Conservation (phyloP, 1,284 basidiomycete species). For the Leccinum solheimii region DNA sequence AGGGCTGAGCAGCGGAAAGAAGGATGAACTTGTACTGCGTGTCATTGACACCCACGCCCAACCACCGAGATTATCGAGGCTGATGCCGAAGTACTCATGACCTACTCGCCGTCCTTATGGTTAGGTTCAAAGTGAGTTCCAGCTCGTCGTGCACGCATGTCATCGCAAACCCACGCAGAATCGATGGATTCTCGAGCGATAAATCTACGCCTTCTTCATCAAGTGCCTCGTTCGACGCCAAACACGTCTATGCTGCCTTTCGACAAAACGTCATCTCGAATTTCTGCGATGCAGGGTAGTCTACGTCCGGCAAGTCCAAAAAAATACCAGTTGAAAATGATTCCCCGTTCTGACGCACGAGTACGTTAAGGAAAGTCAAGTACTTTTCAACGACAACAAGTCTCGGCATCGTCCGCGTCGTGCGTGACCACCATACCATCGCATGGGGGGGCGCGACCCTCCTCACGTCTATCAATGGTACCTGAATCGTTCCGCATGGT, state of each 20-base stretch:
- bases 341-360: neutral
- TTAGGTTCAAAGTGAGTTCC: too few relatives aligned
- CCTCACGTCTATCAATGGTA: slow-evolving; percentile 16
- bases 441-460: neutral
- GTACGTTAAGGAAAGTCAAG: slow-evolving; percentile 53
- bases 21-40: too few relatives aligned
- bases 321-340: neutral
- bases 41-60: too few relatives aligned
- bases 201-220: slow-evolving; percentile 39
- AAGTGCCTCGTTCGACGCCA: slow-evolving; percentile 44
- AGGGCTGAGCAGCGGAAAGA: too few relatives aligned
- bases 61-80: too few relatives aligned
- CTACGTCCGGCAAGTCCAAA: slow-evolving; percentile 54
- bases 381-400: slow-evolving; percentile 79
- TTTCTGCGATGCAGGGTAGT: slow-evolving; percentile 75
- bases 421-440: neutral
- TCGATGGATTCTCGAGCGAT: slow-evolving; percentile 40
- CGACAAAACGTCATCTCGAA: slow-evolving; percentile 67
- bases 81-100: too few relatives aligned
- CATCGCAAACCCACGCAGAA: slow-evolving; percentile 46
- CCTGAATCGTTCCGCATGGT: slow-evolving; percentile 34
- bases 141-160: too few relatives aligned
- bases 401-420: slow-evolving; percentile 62
- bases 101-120: too few relatives aligned
- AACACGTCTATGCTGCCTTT: slow-evolving; percentile 63